Conservation (phyloP, 805 yeast genomes). For the Candida loeiensis region DNA sequence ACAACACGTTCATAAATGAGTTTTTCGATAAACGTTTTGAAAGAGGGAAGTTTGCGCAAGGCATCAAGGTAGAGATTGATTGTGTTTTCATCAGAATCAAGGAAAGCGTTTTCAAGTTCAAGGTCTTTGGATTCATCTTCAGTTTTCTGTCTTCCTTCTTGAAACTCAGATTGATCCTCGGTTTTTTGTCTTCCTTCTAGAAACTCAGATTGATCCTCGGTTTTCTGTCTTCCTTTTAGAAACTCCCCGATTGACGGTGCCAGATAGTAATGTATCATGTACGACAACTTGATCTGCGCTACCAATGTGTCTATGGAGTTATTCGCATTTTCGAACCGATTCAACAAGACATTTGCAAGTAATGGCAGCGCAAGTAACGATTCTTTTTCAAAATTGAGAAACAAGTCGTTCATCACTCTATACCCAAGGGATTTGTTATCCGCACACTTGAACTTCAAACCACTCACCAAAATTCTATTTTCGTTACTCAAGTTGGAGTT, state of each 20-base stretch:
- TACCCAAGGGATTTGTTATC: constrained; percentile 32
- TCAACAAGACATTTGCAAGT: constrained; percentile 26
- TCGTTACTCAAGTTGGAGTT: constrained; percentile 30
- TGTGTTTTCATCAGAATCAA: too few relatives aligned
- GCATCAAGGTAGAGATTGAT: constrained; percentile 20
- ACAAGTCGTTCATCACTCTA: constrained; percentile 30
- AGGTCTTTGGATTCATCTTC: too few relatives aligned
- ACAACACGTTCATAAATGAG: constrained; percentile 11
- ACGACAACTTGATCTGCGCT: constrained; percentile 33
- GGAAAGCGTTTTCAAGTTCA: too few relatives aligned
- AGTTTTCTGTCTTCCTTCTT: too few relatives aligned
- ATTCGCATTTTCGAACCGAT: constrained; percentile 35
- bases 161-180: too few relatives aligned
- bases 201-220: too few relatives aligned
- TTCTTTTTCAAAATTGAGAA: constrained; percentile 20
- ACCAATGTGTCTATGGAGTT: constrained; percentile 40
- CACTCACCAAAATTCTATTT: constrained; percentile 23
- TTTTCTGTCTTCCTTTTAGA: too few relatives aligned
- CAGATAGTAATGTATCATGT: constrained; percentile 40
- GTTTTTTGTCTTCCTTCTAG: too few relatives aligned
- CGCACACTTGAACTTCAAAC: constrained; percentile 30
- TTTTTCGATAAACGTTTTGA: constrained; percentile 32
- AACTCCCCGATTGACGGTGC: too few relatives aligned
- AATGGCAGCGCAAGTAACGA: constrained; percentile 17
- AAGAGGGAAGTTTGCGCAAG: constrained; percentile 34